Base-by-base conservation (phyloP, 2,329 filamentous ascomycete species). In the Coccinonectria pachysandricola region DNA sequence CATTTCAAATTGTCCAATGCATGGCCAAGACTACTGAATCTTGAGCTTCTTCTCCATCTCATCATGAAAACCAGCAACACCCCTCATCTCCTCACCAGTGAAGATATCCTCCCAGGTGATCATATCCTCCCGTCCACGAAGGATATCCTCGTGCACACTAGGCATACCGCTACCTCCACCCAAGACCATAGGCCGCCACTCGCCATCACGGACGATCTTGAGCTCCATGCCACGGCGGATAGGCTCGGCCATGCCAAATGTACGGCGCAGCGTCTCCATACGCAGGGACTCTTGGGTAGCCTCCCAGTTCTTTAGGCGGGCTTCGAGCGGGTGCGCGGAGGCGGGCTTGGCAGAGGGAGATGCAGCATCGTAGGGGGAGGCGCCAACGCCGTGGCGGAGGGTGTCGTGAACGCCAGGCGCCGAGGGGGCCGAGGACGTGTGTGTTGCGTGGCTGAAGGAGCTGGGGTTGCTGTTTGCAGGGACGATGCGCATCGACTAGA, bases 41-140 rank as follows among this genome's bases (percentile, higher is more conserved):
- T 77, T 81, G 57, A 93, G 64, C 69, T 85, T 84, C 58, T 74
- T 72, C 75, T 95, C 88, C 75, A 95, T 86, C 72, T 96, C 88
- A 31, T 84, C 79, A 46, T 95, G 86, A 59, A 95, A 77, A 27
- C 78, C 74, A 13, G 78, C 72, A 21, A 74, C 63, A 35, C 72
- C 69, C 45, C 76, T 70, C 52, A 74, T 69, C 57, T 88, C 84
- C 43, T 82, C 79, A 34, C 85, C 84, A 12, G 70, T 74, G 53
- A 79, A 96, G 12, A 98, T 75, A 63, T 96, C 91, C 68, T 98
- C 91, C 91, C 91, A 98, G 7, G 68, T 74, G 43, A 93, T 65
- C 46, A 72, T 79, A 15, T 70, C 62, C 53, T 96, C 91, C 48
- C 76, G 65, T 4, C 86, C 87, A 35, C 68, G 70, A 48, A 98